Conservation (phyloP, 148 eudicot species). For the Nepenthes gracilis region DNA sequence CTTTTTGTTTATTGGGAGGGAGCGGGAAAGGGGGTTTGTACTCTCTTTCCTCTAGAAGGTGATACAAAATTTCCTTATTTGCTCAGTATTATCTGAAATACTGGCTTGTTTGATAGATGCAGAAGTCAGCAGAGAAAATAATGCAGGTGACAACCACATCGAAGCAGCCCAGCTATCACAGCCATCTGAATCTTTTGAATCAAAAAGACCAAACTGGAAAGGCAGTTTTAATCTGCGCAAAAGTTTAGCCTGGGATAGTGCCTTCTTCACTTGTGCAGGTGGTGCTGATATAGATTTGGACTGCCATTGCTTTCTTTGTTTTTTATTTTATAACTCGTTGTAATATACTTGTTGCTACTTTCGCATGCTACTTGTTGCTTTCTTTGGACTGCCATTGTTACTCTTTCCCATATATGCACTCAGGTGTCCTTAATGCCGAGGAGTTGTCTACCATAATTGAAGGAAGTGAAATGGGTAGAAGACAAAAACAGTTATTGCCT, state of each 20-base stretch:
- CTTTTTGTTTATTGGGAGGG: too few relatives aligned
- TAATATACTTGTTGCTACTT: neutral
- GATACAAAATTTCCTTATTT: too few relatives aligned
- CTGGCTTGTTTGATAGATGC: neutral
- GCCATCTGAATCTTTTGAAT: slow-evolving; percentile 28
- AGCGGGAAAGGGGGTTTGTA: too few relatives aligned
- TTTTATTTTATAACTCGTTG: too few relatives aligned
- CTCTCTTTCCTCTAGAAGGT: too few relatives aligned
- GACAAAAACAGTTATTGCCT: slow-evolving; percentile 33
- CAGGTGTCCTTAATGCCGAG: slow-evolving; percentile 86
- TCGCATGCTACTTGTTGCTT: neutral
- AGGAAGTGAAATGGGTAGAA: slow-evolving; percentile 33
- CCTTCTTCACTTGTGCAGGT: slow-evolving; percentile 91
- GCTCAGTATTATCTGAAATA: too few relatives aligned
- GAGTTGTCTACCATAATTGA: slow-evolving; percentile 84
- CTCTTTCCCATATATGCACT: slow-evolving; percentile 5
- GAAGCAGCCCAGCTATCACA: slow-evolving; percentile 19
- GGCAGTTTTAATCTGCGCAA: slow-evolving; percentile 74
- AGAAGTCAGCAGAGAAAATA: slow-evolving; percentile 11
- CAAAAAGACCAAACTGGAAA: slow-evolving; percentile 22
- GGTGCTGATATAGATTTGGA: neutral
- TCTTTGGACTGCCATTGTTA: neutral
- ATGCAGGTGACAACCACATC: slow-evolving; percentile 2
- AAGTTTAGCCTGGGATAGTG: slow-evolving; percentile 98
- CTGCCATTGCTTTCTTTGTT: too few relatives aligned